Evolutionary conservation across 1,139 yeast species (phyloP).

Genomic region (Zygosaccharomyces pseudobailii): DNA sequence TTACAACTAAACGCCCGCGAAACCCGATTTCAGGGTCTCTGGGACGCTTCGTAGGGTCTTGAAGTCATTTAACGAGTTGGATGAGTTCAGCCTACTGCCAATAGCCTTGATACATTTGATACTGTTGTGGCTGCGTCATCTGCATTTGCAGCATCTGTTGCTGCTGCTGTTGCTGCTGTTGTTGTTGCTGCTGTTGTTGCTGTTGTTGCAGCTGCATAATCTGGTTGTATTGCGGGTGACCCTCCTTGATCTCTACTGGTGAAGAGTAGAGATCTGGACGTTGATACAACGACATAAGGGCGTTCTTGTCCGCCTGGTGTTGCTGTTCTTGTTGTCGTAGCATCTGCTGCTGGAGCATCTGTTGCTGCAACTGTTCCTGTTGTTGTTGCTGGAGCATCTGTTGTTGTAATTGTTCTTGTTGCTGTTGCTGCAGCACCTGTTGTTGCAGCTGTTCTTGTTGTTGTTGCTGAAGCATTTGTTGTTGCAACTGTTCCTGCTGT

Average conservation of each 20-base stretch:
- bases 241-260: slow-evolving; percentile 29
- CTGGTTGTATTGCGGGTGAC: slow-evolving; percentile 39
- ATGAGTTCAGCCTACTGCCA: slow-evolving; percentile 1
- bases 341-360: slow-evolving; percentile 15
- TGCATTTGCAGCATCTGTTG: slow-evolving; percentile 15
- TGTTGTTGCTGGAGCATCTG: slow-evolving; percentile 20
- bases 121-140: neutral
- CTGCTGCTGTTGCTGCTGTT: slow-evolving; percentile 14
- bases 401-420: slow-evolving; percentile 15
- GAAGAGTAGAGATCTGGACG: slow-evolving; percentile 32
- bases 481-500: slow-evolving; percentile 18
- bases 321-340: slow-evolving; percentile 14
- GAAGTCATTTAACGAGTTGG: neutral
- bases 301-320: slow-evolving; percentile 20
- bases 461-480: slow-evolving; percentile 14
- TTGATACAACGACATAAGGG: slow-evolving; percentile 32
- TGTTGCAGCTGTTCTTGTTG: slow-evolving; percentile 19
- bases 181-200: slow-evolving; percentile 21
- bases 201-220: slow-evolving; percentile 29
- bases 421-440: slow-evolving; percentile 23
- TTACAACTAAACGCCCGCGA: neutral
- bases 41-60: neutral
- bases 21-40: neutral
- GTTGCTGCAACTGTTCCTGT: slow-evolving; percentile 15
- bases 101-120: slow-evolving; percentile 12